Percentiles rank a stretch among this genome's conserved stretches.
Evolutionary conservation across 176 grass and related monocot genomes (phyloP).

Genomic region (Calamus simplicifolius): DNA sequence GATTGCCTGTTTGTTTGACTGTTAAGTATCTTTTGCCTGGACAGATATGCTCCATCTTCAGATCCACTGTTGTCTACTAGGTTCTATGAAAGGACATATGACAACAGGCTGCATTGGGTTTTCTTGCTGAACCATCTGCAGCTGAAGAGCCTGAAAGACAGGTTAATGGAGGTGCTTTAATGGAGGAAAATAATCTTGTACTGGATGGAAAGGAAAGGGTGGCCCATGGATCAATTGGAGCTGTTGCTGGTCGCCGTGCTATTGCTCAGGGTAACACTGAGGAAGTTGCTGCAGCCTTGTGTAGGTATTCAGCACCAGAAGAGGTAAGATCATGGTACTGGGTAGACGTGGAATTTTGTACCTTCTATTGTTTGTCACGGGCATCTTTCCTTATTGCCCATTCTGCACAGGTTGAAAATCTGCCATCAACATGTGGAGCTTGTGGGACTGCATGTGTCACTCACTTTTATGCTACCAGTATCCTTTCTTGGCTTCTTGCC

Average conservation of each 20-base stretch:
- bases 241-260: slow-evolving; percentile 67
- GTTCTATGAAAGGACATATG: slow-evolving; percentile 77
- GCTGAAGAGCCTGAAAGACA: slow-evolving; percentile 32
- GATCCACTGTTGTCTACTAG: slow-evolving; percentile 69
- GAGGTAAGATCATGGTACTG: slow-evolving; percentile 43
- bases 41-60: slow-evolving; percentile 56
- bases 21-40: neutral
- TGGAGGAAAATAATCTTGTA: slow-evolving; percentile 16
- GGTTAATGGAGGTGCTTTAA: slow-evolving; percentile 23
- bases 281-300: slow-evolving; percentile 69
- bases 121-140: slow-evolving; percentile 60
- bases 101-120: slow-evolving; percentile 75
- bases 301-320: slow-evolving; percentile 84
- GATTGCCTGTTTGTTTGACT: too few species aligned
- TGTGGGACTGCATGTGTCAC: slow-evolving; percentile 62
- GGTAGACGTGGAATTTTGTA: neutral
- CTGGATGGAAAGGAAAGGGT: slow-evolving; percentile 14
- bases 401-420: slow-evolving; percentile 63
- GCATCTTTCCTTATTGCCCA: too few species aligned
- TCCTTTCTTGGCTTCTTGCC: slow-evolving; percentile 23
- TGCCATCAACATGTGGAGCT: slow-evolving; percentile 81
- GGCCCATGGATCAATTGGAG: slow-evolving; percentile 84
- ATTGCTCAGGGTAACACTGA: slow-evolving; percentile 85
- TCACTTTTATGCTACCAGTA: slow-evolving; percentile 90
- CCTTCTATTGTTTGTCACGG: too few species aligned